These are phyloP conservation scores for Coffea humblotiana DNA, from an alignment of 305 asterid genomes.

Conservation along the genomic window DNA sequence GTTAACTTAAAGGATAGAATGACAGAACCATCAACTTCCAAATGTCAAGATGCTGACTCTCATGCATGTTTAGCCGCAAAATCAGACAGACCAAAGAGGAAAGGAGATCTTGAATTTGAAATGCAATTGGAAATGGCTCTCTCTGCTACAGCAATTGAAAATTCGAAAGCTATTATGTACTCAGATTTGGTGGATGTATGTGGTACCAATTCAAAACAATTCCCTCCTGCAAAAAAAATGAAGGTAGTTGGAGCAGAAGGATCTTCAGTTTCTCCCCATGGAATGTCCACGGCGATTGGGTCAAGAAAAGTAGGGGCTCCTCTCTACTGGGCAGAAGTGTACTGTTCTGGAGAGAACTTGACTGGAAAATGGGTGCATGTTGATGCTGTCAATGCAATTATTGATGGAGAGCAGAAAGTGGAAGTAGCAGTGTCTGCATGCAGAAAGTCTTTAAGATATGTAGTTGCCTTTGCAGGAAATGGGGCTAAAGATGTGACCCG, in stretches of 20 bases:
- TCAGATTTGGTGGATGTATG: conserved; percentile 36
- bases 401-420: conserved; percentile 84
- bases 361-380: conserved; percentile 97
- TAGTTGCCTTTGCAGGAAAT: conserved; percentile 88
- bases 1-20: conserved; percentile 31
- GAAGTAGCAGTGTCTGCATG: conserved; percentile 98
- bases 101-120: conserved; percentile 88
- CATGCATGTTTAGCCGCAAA: conserved; percentile 36
- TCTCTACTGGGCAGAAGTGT: conserved; percentile 96
- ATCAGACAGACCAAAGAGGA: conserved; percentile 55
- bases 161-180: conserved; percentile 31
- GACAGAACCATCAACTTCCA: conserved; percentile 36
- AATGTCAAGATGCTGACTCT: conserved; percentile 36
- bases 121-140: conserved; percentile 93
- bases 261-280: conserved; percentile 46
- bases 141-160: conserved; percentile 65
- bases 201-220: conserved; percentile 31
- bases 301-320: conserved; percentile 92
- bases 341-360: conserved; percentile 79
- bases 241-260: conserved; percentile 55
- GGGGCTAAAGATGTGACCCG: conserved; percentile 99
- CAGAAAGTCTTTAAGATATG: conserved; percentile 80
- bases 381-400: conserved; percentile 75
- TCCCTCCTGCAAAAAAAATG: conserved; percentile 45
- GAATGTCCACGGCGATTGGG: conserved; percentile 86